Evolutionary conservation across 2,329 filamentous ascomycete species (phyloP), one percentile per base, ranked within the genome.

Genomic region (Fonsecaea monophora): DNA sequence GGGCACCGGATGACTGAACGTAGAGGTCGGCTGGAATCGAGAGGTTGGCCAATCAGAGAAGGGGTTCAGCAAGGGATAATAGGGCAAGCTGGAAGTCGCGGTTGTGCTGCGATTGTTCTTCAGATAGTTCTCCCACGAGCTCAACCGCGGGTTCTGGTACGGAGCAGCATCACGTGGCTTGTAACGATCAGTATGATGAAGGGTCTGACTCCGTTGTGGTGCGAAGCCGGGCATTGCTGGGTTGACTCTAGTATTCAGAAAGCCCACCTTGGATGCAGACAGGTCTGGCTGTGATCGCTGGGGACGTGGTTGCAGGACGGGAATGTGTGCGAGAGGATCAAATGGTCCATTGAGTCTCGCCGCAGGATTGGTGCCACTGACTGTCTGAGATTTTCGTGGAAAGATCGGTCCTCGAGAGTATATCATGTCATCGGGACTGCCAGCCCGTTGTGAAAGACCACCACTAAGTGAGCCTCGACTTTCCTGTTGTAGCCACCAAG

Each of bases 331-430:
- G 15, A 71, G 63, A 32, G 71, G 71, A 68, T 76, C 73, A 60
- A 74, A 75, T 2, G 72, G 73, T 12, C 68, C 68, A 42, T 70
- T 67, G 12, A 74, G 69, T 59, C 73, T 73, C 32, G 72, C 72
- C 53, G 71, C 68, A 53, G 72, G 71, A 61, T 70, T 72, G 9
- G 71, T 66, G 53, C 70, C 68, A 25, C 69, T 70, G 55, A 75
- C 68, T 50, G 74, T 75, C 53, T 73, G 75, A 37, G 66, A 56
- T 60, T 68, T 68, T 55, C 53, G 66, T 13, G 62, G 66, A 35
- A 65, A 62, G 34, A 42, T 37, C 13, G 62, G 25, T 56, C 35
- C 45, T 12, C 58, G 58, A 35, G 40, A 15, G 21, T 65, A 62
- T n/a, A 32, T 50, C 40, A 38, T 48, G 32, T 37, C 55, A 13